Base-by-base conservation (phyloP, 2,329 filamentous ascomycete species). In the Trichoderma citrinoviride region DNA sequence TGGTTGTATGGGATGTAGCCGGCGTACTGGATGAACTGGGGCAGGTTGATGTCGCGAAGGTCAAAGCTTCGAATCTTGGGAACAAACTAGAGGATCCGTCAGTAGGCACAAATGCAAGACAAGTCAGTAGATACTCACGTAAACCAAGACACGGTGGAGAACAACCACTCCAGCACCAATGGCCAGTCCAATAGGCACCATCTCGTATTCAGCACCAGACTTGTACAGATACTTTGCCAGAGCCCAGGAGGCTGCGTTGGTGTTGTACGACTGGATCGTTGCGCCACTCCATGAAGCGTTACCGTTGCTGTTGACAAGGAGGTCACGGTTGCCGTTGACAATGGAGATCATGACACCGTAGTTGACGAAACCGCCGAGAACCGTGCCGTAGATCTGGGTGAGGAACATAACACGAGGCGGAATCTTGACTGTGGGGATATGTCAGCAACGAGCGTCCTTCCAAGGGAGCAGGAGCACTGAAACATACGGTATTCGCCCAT, bases 261-360 rank as follows among this genome's bases (percentile, higher is more conserved):
- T 81, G 70, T 82, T 82, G 72, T 78, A 81, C 0, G 76, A 76
- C 68, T 86, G 83, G 19, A 85, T 73, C 0, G 74, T 78, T 0
- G 82, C 80, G 17, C 84, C 83, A 53, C 81, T 84, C 84, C 84
- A 86, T 5, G 80, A 77, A 17, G 74, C 74, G 69, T 81, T 80
- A 21, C 84, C 83, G 56, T 83, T 75, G 5, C 75, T 74, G 46
- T 79, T 71, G 3, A 71, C 68, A 1, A 86, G 79, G 2, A 85
- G 74, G 0, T 77, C 81, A n/a, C 78, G 78, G 61, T 86, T 81
- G 41, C 73, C 73, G 4, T 69, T 76, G 1, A 86, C 81, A 44
- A 86, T 85, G 14, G 79, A 79, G 19, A 79, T 81, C 84, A 86
- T 86, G 56, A 86, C 77, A 12, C 77, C 81, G 64, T 85, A 86